Evolutionary conservation across 192 early-diverging fungal genomes (phyloP).

Genomic region (Fimicolochytrium jonesii): DNA sequence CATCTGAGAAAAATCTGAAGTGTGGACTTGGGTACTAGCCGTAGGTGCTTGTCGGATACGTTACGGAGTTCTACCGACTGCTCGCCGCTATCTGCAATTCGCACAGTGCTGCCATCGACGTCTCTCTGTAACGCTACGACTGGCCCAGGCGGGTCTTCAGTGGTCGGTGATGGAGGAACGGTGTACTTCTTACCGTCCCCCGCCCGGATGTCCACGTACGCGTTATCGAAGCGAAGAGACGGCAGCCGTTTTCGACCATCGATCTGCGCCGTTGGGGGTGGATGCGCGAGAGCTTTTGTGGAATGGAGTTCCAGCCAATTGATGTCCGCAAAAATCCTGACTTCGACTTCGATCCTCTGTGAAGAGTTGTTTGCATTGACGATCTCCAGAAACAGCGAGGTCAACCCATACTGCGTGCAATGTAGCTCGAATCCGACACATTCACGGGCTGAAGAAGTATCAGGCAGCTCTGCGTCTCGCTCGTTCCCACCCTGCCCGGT

Average conservation of each 20-base stretch:
- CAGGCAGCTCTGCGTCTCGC: too few species aligned
- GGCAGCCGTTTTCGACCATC: too few species aligned
- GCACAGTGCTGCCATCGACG: background rate
- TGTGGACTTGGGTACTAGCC: background rate
- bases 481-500: too few species aligned
- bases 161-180: too few species aligned
- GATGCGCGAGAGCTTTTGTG: too few species aligned
- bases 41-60: background rate
- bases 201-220: slow-evolving; percentile 2
- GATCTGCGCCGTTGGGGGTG: too few species aligned
- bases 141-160: too few species aligned
- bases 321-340: slow-evolving; percentile 67
- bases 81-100: background rate
- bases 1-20: too few species aligned
- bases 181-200: too few species aligned
- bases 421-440: slow-evolving; percentile 57
- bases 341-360: slow-evolving; percentile 59
- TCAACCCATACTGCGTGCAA: slow-evolving; percentile 53
- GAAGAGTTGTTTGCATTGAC: slow-evolving; percentile 67
- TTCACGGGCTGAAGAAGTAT: slow-evolving; percentile 1
- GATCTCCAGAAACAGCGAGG: slow-evolving; percentile 58
- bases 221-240: background rate
- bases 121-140: too few species aligned
- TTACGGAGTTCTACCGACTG: background rate
- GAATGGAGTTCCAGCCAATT: slow-evolving; percentile 25